phyloP scores from a whole-genome alignment of 2,329 filamentous ascomycete species.

The Calonectria henricotiae region DNA sequence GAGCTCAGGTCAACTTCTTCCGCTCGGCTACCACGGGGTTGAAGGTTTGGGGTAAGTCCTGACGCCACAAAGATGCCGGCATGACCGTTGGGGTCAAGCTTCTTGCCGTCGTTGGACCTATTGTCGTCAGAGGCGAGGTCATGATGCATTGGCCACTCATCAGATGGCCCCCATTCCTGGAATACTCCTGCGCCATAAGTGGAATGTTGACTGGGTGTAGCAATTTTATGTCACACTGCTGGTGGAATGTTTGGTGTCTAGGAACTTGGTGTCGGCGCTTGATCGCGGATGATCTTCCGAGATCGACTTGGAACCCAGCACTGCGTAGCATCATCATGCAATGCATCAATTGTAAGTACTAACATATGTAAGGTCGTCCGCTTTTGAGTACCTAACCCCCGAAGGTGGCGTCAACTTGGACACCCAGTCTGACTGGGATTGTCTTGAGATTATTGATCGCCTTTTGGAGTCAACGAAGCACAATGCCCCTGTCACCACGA shows the following conservation, averaged over 20 bases:
- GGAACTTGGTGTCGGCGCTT: not conserved
- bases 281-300: not conserved
- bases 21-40: constrained; percentile 40
- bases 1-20: constrained; percentile 39
- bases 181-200: not conserved
- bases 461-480: not conserved
- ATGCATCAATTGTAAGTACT: too few species aligned
- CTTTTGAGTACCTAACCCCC: not conserved
- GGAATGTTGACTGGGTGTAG: not conserved
- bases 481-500: not conserved
- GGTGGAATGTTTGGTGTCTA: not conserved
- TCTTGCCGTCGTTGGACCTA: constrained; percentile 4
- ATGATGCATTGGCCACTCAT: constrained; percentile 14
- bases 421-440: not conserved
- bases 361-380: not conserved
- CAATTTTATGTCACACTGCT: not conserved
- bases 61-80: constrained; percentile 47
- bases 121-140: not conserved
- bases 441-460: not conserved
- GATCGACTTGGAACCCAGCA: not conserved
- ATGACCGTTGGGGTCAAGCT: constrained; percentile 15
- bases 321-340: not conserved
- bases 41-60: constrained; percentile 39
- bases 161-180: not conserved
- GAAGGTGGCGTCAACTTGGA: not conserved